Conservation (phyloP, 495 filamentous ascomycete genomes). For the Penicillium fimorum region DNA sequence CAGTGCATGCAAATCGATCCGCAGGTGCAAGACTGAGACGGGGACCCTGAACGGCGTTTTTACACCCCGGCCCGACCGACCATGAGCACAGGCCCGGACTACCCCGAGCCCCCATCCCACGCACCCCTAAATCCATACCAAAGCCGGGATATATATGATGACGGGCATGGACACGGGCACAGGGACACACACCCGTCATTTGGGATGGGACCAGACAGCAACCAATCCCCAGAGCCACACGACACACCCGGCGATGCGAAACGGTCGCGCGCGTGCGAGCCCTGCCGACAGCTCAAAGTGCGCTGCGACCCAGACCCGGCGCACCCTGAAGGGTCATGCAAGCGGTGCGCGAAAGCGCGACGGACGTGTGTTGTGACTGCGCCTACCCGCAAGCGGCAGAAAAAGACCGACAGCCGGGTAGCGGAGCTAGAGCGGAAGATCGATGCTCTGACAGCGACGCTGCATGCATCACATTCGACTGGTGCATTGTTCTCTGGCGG, state of each 20-base stretch:
- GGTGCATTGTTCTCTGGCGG: conserved; percentile 8
- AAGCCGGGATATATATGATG: background rate
- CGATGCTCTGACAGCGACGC: conserved; percentile 76
- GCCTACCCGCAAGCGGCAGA: conserved; percentile 83
- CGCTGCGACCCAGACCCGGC: conserved; percentile 71
- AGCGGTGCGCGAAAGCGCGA: conserved; percentile 80
- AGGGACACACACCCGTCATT: background rate
- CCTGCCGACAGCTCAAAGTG: conserved; percentile 87
- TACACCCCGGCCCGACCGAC: conserved; percentile 18
- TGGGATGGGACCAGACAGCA: conserved; percentile 6
- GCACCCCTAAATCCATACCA: conserved; percentile 11
- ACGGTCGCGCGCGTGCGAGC: conserved; percentile 87
- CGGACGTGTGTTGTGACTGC: conserved; percentile 77
- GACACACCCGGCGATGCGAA: conserved; percentile 59
- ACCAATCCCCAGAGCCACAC: conserved; percentile 27
- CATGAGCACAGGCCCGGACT: conserved; percentile 20
- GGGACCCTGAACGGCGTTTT: conserved; percentile 16
- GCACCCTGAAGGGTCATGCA: conserved; percentile 66
- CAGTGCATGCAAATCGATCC: conserved; percentile 38
- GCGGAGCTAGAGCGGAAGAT: conserved; percentile 95
- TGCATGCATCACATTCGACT: conserved; percentile 52
- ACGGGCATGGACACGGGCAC: background rate
- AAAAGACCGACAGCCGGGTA: conserved; percentile 89
- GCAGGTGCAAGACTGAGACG: conserved; percentile 25
- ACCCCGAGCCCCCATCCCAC: conserved; percentile 34